Base-by-base conservation (phyloP, 1,284 basidiomycete genomes). In the Naganishia cerealis region DNA sequence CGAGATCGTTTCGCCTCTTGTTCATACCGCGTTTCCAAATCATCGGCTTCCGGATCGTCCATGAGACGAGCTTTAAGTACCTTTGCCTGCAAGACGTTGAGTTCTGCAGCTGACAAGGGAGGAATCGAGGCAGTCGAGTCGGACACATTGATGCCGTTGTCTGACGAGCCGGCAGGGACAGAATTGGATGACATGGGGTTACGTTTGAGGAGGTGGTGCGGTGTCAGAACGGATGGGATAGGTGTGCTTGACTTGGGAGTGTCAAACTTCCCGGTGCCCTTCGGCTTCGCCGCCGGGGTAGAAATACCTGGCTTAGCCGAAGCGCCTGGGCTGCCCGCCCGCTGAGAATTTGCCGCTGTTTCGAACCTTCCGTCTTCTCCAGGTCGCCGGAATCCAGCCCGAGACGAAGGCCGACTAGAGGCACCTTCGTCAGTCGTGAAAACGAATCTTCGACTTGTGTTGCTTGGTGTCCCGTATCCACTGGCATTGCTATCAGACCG, bases 51-150 rank as follows among this genome's bases (percentile, higher is more conserved):
- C 0, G 90, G 84, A 16, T 87, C 83, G 55, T 82, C 81, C 85
- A 90, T 90, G 33, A 99, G 84, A 78, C 91, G 95, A 10, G 95
- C 94, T 21, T 92, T 88, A 18, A 99, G 81, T 1, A 96, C 93
- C 73, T 90, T 90, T 8, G 95, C 96, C 79, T 98, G 94, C 0
- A 99, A 82, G 75, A 89, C 90, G 81, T 99, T 99, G 52, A 99
- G 84, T 42, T 90, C 90, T 43, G 79, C 80, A 9, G 81, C 75
- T 0, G 80, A 79, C 63, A 85, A 71, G 15, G 79, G 74, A 1
- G 81, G 78, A 57, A 73, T 72, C 3, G 77, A 77, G 2, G 72
- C 70, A 2, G 76, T 77, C 3, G 75, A 67, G 66, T 73, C 72
- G 61, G 39, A 33, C 24, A 42, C 54, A n/a, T 21, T 29, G 24